Evolutionary conservation across 106 monocot species (phyloP).

Genomic region (Posidonia australis): DNA sequence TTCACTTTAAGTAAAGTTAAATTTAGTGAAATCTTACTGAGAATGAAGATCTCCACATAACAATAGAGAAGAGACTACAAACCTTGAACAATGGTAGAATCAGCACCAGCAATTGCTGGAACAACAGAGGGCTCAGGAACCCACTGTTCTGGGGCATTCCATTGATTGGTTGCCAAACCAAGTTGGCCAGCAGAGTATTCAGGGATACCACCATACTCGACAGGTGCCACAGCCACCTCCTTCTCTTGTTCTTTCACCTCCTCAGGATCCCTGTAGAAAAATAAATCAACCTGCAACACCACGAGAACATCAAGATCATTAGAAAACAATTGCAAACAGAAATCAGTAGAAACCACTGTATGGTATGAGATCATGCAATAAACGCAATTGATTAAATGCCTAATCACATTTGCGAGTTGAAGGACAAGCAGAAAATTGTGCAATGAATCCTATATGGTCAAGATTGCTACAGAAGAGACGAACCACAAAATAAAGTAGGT

Average conservation of each 20-base stretch:
- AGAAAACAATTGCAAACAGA: not conserved
- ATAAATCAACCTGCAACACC: conserved; percentile 52
- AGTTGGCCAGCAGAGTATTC: conserved; percentile 24
- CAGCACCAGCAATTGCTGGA: conserved; percentile 15
- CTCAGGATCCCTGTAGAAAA: conserved; percentile 82
- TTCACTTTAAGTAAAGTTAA: too few relatives aligned
- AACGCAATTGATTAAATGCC: too few relatives aligned
- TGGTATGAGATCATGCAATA: too few relatives aligned
- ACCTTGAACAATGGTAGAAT: conserved; percentile 9
- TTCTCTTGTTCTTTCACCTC: conserved; percentile 70
- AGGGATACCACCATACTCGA: conserved; percentile 35
- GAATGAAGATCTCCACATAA: too few relatives aligned
- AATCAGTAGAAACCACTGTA: not conserved
- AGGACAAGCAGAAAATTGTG: too few relatives aligned
- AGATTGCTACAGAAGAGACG: too few relatives aligned
- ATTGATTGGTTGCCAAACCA: conserved; percentile 20
- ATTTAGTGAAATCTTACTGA: too few relatives aligned
- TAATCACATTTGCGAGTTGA: too few relatives aligned
- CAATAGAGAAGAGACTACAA: not conserved
- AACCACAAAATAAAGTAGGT: too few relatives aligned
- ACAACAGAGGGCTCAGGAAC: conserved; percentile 12
- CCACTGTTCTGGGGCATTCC: conserved; percentile 29
- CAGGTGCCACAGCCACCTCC: conserved; percentile 33
- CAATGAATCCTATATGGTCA: too few relatives aligned
- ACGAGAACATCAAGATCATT: not conserved